Evolutionary conservation across 192 early-diverging fungal genomes (phyloP), one percentile per base, ranked within the genome.

Genomic region (Jimgerdemannia lactiflua): DNA sequence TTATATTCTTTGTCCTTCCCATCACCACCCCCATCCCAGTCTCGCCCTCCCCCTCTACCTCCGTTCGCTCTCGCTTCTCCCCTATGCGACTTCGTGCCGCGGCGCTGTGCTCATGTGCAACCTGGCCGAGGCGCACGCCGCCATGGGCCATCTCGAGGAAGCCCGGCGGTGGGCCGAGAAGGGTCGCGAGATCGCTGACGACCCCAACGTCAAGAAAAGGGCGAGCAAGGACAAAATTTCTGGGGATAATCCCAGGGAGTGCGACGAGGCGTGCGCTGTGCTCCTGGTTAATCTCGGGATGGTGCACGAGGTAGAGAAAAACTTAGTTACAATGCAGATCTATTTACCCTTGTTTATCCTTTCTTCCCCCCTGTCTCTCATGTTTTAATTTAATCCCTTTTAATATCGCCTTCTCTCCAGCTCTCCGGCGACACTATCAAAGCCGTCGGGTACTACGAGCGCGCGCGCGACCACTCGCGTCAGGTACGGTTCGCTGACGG

Each of bases 41-140:
- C 83, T 83, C 66, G 89, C 89, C 0, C 74, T 88, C 9, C 89
- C 86, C 17, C 75, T 90, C 18, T 90, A 90, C 71, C 80, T 88
- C 69, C 83, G 84, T 39, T 81, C 85, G 42, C 75, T 90, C 39
- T 79, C 79, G 3, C 66, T 90, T 68, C 69, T 79, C 19, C 78
- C 82, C 17, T 69, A 76, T 8, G 64, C 83, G 14, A 54, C 72
- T n/a, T 79, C 82, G 3, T 90, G 89, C 42, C 87, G 88, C 70
- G 76, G 86, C 29, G 77, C 84, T 3, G 84, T 88, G 4, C 49
- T 90, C 44, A 90, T 90, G 86, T 86, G 82, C 70, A 89, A 89
- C 69, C 79, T 89, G 43, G 79, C 88, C n/a, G 87, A 89, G 67
- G 81, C 78, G 14, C 88, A 86, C 77, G 82, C 81, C 65, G 85